These are phyloP conservation scores for Saccharomycopsis vini DNA, from an alignment of 805 yeast species.

Conservation along the genomic window DNA sequence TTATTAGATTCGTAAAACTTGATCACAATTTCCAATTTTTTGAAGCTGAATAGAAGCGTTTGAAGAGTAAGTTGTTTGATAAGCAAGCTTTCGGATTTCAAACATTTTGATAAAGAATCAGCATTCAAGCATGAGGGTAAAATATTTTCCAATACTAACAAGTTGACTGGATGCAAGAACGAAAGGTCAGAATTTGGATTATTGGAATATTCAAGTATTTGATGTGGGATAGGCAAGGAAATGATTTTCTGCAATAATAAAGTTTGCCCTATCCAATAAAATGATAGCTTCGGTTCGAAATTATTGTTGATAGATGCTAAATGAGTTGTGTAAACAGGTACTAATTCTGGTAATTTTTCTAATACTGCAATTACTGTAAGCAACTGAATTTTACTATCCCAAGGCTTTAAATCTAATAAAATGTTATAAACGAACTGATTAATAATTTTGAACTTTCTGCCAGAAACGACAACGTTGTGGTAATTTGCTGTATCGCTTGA, in stretches of 20 bases:
- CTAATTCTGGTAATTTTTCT: constrained; percentile 51
- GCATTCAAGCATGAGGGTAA: constrained; percentile 59
- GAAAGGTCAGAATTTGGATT: constrained; percentile 1
- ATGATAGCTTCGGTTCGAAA: constrained; percentile 62
- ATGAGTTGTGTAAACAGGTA: constrained; percentile 60
- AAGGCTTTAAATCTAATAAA: constrained; percentile 62
- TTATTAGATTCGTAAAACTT: constrained; percentile 29
- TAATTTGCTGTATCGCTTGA: constrained; percentile 28
- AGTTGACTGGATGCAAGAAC: constrained; percentile 26
- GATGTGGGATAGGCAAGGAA: constrained; percentile 44
- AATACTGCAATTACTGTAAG: constrained; percentile 45
- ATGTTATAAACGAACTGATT: constrained; percentile 61
- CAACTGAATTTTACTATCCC: constrained; percentile 64
- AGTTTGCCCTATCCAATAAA: constrained; percentile 77
- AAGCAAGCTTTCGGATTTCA: constrained; percentile 41
- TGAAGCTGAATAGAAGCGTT: constrained; percentile 43
- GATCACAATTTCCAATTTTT: constrained; percentile 40
- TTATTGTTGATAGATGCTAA: constrained; percentile 57
- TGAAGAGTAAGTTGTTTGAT: constrained; percentile 60
- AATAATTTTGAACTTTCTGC: constrained; percentile 46
- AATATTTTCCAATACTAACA: constrained; percentile 43
- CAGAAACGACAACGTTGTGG: constrained; percentile 38
- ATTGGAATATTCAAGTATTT: constrained; percentile 6
- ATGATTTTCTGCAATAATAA: constrained; percentile 52
- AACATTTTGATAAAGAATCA: constrained; percentile 46